Conservation (phyloP, 805 yeast genomes). For the Starmerella lactis-condensi region DNA sequence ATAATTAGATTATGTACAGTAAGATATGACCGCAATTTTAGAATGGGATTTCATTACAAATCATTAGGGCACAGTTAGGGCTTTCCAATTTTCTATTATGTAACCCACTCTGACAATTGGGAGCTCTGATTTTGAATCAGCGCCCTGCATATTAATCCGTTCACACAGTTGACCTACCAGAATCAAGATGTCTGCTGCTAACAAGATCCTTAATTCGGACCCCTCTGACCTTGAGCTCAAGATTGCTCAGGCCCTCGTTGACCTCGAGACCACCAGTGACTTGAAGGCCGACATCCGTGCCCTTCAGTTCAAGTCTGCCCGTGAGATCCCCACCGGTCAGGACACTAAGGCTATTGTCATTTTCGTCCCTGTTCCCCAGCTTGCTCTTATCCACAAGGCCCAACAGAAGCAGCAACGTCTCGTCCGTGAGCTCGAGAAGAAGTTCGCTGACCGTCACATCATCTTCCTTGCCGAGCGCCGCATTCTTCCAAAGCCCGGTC, state of each 20-base stretch:
- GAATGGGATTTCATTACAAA: no score
- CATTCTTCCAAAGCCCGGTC: conserved; percentile 97
- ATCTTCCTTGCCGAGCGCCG: conserved; percentile 99
- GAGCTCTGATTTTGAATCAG: conserved; percentile 7
- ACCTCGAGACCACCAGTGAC: conserved; percentile 85
- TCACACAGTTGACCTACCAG: no score
- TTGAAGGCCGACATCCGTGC: conserved; percentile 96
- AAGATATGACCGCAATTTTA: no score
- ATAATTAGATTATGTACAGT: no score
- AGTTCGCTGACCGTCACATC: conserved; percentile 99
- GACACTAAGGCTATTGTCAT: conserved; percentile 97
- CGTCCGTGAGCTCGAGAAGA: conserved; percentile 99
- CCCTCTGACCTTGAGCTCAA: conserved; percentile 98
- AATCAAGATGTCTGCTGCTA: conserved; percentile 85
- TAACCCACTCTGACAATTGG: not conserved
- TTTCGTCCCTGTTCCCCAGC: conserved; percentile 94
- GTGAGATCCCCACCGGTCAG: conserved; percentile 93
- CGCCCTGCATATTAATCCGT: no score
- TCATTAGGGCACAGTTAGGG: no score
- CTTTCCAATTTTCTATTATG: not conserved
- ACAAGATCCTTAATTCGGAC: conserved; percentile 81
- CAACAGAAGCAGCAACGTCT: conserved; percentile 85
- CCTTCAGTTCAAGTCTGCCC: conserved; percentile 94
- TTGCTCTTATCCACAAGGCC: conserved; percentile 82
- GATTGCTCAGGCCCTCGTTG: conserved; percentile 96